phyloP scores from a whole-genome alignment of 1,284 basidiomycete species.

The Cryptococcus sp. region DNA sequence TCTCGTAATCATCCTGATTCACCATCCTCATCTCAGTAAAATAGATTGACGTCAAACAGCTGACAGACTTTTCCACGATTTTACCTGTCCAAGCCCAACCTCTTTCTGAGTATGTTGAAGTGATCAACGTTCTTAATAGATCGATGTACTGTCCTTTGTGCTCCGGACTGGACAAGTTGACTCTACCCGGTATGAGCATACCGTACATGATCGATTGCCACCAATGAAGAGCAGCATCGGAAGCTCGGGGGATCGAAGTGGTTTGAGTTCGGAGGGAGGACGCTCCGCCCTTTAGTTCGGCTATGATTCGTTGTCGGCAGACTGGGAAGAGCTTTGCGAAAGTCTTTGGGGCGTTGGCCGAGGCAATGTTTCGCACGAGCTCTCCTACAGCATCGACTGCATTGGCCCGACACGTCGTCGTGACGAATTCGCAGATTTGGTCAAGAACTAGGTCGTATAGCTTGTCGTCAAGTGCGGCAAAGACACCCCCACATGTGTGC shows the following conservation, averaged over 20 bases:
- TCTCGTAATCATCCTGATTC: conserved; percentile 76
- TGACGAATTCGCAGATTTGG: conserved; percentile 73
- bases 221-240: conserved; percentile 93
- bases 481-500: conserved; percentile 58
- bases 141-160: conserved; percentile 49
- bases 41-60: conserved; percentile 73
- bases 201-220: conserved; percentile 48
- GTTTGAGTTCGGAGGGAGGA: conserved; percentile 86
- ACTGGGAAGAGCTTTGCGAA: conserved; percentile 75
- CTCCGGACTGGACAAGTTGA: conserved; percentile 23
- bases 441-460: conserved; percentile 83
- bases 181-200: conserved; percentile 32
- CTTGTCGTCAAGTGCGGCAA: conserved; percentile 78
- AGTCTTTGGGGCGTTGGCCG: conserved; percentile 70
- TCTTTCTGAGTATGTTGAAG: conserved; percentile 81
- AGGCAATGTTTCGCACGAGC: conserved; percentile 78
- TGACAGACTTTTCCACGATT: conserved; percentile 71
- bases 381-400: conserved; percentile 86
- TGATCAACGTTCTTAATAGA: conserved; percentile 65
- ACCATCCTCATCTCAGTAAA: conserved; percentile 77
- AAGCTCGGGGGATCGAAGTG: conserved; percentile 73
- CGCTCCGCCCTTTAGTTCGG: conserved; percentile 85
- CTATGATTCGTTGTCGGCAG: conserved; percentile 73
- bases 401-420: conserved; percentile 78
- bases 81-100: conserved; percentile 79